Evolutionary conservation across 768 basidiomycete species (phyloP), one percentile per base, ranked within the genome.

Genomic region (Phylloporus sp.): DNA sequence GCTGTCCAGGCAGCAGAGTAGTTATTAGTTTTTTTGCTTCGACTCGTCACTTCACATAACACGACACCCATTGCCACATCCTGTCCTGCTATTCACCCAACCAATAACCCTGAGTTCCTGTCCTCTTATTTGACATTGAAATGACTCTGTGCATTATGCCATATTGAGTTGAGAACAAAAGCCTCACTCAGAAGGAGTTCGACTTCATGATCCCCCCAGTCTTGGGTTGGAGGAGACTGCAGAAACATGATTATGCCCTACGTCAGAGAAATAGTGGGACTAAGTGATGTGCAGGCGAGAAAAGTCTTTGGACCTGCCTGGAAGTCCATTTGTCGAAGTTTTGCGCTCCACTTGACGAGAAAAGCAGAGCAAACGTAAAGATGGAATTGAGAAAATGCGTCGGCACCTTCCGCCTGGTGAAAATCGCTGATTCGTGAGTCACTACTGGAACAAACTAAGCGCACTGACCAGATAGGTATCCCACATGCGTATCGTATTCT

Each of bases 161-260:
- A 92, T 68, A 88, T 86, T 23, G 86, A 90, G 55, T 84, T 90
- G 57, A 91, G 82, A 18, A 98, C 87, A 62, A 95, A 99, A 2
- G 96, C 95, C 69, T 97, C 90, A 59, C 88, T 90, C 37, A 99
- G 81, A 27, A 99, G 79, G 71, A 98, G 79, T 62, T 97, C 92
- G 37, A 98, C 85, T 60, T 98, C 92, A 58, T 94, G 87, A 64
- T 98, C 94, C 18, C 85, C 82, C 96, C 96, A 99, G 44, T 79
- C 81, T 62, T 93, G 90, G 6, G 91, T 94, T 13, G 91, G 91
- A 5, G 91, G 75, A 1, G 87, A 91, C 63, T 94, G 91, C 11
- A 99, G 76, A 71, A 96, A 99, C 87, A 99, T 98, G 65, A 99
- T 98, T 64, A 98, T 94, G 46, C 91, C 93, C 95, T 98, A 22